Percentiles rank a stretch among this genome's conserved stretches.
phyloP scores from a whole-genome alignment of 169 alveolate species.

The Cyclospora cayetanensis region DNA sequence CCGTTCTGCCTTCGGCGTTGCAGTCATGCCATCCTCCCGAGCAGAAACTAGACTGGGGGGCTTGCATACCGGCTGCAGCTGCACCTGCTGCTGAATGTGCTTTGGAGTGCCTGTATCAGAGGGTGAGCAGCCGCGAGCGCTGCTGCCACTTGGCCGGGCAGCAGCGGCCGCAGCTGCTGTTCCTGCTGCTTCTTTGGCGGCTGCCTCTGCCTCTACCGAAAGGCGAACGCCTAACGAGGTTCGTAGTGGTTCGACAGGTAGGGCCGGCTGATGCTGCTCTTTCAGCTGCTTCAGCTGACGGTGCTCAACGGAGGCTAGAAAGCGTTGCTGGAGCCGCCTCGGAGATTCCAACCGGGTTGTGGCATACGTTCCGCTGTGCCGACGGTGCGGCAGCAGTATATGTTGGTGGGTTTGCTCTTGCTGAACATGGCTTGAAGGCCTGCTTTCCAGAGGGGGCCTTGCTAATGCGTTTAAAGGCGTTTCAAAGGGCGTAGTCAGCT shows the following conservation, averaged over 20 bases:
- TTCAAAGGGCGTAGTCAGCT: too few species aligned
- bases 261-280: conserved; percentile 5
- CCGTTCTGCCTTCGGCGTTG: not conserved
- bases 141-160: conserved; percentile 13
- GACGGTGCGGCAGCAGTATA: not conserved
- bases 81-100: not conserved
- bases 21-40: not conserved
- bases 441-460: too few species aligned
- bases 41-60: not conserved
- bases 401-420: conserved; percentile 7
- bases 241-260: not conserved
- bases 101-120: not conserved
- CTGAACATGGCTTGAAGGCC: too few species aligned
- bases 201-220: conserved; percentile 34
- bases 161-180: conserved; percentile 52
- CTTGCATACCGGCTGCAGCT: not conserved
- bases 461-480: too few species aligned
- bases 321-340: not conserved
- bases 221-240: conserved; percentile 26
- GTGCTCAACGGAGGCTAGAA: not conserved
- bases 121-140: not conserved
- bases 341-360: conserved; percentile 25
- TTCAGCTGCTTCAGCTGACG: conserved; percentile 14
- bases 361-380: not conserved
- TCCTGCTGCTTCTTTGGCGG: conserved; percentile 35